phyloP scores from a whole-genome alignment of 2,329 filamentous ascomycete genomes.

The Beauveria scarabaeidicola region DNA sequence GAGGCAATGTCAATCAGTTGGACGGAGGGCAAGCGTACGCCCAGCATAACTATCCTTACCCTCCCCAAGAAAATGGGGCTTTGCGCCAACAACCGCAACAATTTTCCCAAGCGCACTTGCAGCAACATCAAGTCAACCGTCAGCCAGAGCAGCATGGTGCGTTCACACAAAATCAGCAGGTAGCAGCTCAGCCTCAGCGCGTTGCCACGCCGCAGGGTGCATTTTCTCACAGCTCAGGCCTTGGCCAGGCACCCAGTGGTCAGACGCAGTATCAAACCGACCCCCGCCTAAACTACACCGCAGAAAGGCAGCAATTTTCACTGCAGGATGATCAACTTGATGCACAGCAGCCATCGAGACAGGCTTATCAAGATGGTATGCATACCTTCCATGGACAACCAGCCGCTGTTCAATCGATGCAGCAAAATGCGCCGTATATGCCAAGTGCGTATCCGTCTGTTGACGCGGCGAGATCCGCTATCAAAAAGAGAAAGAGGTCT shows the following conservation, averaged over 20 bases:
- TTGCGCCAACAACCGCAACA: conserved; percentile 19
- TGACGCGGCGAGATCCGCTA: neutral
- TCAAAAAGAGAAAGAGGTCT: conserved; percentile 10
- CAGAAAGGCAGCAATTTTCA: conserved; percentile 11
- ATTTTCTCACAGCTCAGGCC: conserved; percentile 14
- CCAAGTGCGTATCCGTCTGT: conserved; percentile 4
- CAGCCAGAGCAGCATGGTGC: conserved; percentile 13
- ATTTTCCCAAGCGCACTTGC: conserved; percentile 8
- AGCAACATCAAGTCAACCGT: conserved; percentile 16
- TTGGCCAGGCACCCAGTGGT: conserved; percentile 20
- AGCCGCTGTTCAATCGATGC: neutral
- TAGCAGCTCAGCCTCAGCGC: conserved; percentile 17
- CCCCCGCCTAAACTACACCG: neutral
- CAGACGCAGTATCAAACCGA: conserved; percentile 17
- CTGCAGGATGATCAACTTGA: conserved; percentile 2
- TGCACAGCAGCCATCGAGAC: neutral
- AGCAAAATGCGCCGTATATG: conserved; percentile 13
- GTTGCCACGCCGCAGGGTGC: conserved; percentile 1
- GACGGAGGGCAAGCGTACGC: conserved; percentile 26
- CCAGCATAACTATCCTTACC: conserved; percentile 26
- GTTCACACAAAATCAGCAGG: conserved; percentile 17
- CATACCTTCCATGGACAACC: neutral
- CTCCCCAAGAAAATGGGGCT: conserved; percentile 23
- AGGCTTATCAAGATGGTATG: neutral
- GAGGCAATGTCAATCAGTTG: conserved; percentile 21